Evolutionary conservation across 768 basidiomycete genomes (phyloP).

Genomic region (Tricholoma terreum): DNA sequence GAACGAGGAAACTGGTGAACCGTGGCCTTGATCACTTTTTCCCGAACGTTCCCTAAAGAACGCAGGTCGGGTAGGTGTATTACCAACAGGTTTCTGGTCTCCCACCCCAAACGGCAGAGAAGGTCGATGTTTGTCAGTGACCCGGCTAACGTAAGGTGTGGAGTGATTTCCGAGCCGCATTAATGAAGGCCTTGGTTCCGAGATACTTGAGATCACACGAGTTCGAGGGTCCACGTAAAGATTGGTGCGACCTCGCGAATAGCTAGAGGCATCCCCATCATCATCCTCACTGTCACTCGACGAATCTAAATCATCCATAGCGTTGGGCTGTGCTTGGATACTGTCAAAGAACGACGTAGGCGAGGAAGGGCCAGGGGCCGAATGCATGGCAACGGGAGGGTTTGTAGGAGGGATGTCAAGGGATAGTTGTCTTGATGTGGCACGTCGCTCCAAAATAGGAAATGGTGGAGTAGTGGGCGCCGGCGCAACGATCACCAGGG

Average conservation of each 20-base stretch:
- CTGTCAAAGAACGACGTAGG: constrained; percentile 74
- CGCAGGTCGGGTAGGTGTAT: constrained; percentile 40
- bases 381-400: constrained; percentile 46
- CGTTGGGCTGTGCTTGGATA: constrained; percentile 66
- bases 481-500: constrained; percentile 38
- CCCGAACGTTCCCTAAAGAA: constrained; percentile 47
- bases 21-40: constrained; percentile 36
- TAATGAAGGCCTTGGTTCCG: constrained; percentile 38
- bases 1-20: constrained; percentile 36
- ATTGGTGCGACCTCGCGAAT: constrained; percentile 14
- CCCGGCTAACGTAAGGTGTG: constrained; percentile 56
- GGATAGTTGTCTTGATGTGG: constrained; percentile 26
- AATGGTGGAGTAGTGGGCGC: constrained; percentile 44
- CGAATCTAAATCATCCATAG: constrained; percentile 70
- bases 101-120: constrained; percentile 24
- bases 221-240: constrained; percentile 33
- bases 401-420: constrained; percentile 46
- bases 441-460: constrained; percentile 32
- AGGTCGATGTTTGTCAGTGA: constrained; percentile 32
- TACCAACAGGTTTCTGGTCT: constrained; percentile 51
- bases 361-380: constrained; percentile 62
- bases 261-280: constrained; percentile 29
- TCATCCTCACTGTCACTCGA: constrained; percentile 46
- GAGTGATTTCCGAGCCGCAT: constrained; percentile 71
- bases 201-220: constrained; percentile 36